Conservation (phyloP, 208 protist genomes). For the Zelonia costaricensis region DNA sequence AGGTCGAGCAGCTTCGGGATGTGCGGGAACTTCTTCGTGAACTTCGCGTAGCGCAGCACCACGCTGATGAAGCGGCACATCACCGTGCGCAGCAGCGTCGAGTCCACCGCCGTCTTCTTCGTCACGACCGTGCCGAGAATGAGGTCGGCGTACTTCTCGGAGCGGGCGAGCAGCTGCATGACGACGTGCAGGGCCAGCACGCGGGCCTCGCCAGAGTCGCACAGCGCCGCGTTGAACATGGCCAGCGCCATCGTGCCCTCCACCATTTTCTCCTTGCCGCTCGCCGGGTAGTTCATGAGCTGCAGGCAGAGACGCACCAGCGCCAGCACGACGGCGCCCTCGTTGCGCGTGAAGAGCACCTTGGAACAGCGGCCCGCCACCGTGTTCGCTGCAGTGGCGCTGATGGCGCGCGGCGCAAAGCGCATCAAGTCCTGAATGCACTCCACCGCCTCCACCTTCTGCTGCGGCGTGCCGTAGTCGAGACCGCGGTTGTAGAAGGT, state of each 20-base stretch:
- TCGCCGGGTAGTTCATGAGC: conserved; percentile 80
- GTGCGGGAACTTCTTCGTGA: conserved; percentile 74
- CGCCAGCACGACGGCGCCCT: conserved; percentile 79
- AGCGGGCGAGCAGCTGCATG: conserved; percentile 73
- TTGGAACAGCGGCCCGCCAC: conserved; percentile 90
- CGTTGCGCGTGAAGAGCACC: conserved; percentile 90
- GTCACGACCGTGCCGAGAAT: conserved; percentile 88
- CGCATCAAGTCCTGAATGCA: conserved; percentile 87
- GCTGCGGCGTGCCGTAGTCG: conserved; percentile 84
- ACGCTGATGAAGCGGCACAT: conserved; percentile 91
- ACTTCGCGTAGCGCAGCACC: conserved; percentile 81
- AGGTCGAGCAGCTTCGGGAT: conserved; percentile 76
- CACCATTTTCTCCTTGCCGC: conserved; percentile 91
- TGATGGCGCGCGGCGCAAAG: conserved; percentile 73
- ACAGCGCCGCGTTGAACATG: conserved; percentile 89
- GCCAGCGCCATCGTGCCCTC: conserved; percentile 87
- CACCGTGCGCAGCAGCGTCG: conserved; percentile 76
- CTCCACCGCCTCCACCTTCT: conserved; percentile 89
- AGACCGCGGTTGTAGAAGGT: conserved; percentile 86
- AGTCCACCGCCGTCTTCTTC: conserved; percentile 81
- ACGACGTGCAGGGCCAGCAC: conserved; percentile 78
- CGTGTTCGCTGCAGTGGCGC: conserved; percentile 71
- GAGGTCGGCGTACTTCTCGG: conserved; percentile 83
- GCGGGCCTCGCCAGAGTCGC: conserved; percentile 81
- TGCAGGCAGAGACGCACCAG: conserved; percentile 84